Percentiles rank a stretch among this genome's conserved stretches.
phyloP scores from a whole-genome alignment of 2,329 filamentous ascomycete genomes.

The Leptoxyphium fumago region DNA sequence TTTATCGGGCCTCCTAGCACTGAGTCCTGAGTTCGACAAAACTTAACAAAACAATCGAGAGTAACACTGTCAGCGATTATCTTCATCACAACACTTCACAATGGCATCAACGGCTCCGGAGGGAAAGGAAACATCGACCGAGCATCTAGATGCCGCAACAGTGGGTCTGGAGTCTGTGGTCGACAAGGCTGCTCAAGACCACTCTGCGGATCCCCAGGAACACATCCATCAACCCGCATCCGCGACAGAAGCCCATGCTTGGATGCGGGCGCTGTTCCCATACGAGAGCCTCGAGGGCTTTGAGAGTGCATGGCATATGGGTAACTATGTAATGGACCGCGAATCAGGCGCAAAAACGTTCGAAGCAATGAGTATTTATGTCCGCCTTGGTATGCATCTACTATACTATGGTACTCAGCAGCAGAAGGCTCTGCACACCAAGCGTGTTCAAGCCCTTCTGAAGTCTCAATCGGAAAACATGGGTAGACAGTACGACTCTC shows the following conservation, averaged over 20 bases:
- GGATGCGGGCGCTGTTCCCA: slow-evolving; percentile 12
- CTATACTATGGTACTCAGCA: slow-evolving; percentile 29
- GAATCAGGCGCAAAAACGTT: slow-evolving; percentile 25
- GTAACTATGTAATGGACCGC: slow-evolving; percentile 30
- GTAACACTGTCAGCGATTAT: too few relatives aligned
- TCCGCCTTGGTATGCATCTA: slow-evolving; percentile 28
- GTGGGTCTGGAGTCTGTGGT: slow-evolving; percentile 12
- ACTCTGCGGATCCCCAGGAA: slow-evolving; percentile 12
- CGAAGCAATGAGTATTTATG: slow-evolving; percentile 29
- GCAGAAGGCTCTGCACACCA: slow-evolving; percentile 23
- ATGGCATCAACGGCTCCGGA: too few relatives aligned
- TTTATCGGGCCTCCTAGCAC: too few relatives aligned
- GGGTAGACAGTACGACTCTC: slow-evolving; percentile 26
- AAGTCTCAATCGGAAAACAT: slow-evolving; percentile 25
- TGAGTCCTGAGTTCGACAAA: too few relatives aligned
- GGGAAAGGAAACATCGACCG: not conserved
- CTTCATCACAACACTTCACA: too few relatives aligned
- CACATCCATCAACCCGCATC: slow-evolving; percentile 12
- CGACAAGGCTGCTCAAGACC: slow-evolving; percentile 7
- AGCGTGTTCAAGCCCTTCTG: slow-evolving; percentile 20
- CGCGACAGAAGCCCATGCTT: slow-evolving; percentile 5
- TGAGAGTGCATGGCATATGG: slow-evolving; percentile 24
- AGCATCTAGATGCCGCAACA: slow-evolving; percentile 14
- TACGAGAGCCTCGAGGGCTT: slow-evolving; percentile 16
- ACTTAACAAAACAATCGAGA: too few relatives aligned